phyloP scores from a whole-genome alignment of 192 early-diverging fungal species.

The Jimgerdemannia lactiflua region DNA sequence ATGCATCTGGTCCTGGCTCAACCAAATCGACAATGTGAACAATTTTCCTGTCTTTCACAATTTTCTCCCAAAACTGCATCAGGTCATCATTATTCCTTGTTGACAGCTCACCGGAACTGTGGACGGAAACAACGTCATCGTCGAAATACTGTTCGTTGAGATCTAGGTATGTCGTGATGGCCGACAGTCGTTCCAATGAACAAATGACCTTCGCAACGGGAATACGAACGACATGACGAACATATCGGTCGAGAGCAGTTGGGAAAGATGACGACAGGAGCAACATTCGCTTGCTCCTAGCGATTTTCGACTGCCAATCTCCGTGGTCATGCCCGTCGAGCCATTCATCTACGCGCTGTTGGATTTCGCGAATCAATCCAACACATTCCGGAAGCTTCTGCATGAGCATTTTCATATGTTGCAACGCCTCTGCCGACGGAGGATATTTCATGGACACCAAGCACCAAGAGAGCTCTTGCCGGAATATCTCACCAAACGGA shows the following conservation, averaged over 20 bases:
- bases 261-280: constrained; percentile 13
- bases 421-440: neutral
- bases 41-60: constrained; percentile 2
- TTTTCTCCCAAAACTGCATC: constrained; percentile 10
- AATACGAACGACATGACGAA: constrained; percentile 8
- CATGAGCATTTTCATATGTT: constrained; percentile 1
- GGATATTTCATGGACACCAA: neutral
- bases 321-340: neutral
- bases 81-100: neutral
- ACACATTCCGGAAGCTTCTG: neutral
- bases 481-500: constrained; percentile 12
- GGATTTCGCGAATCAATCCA: neutral
- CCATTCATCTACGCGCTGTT: constrained; percentile 3
- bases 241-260: neutral
- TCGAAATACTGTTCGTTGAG: neutral
- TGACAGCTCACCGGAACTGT: too few relatives aligned
- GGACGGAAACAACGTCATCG: neutral
- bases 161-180: constrained; percentile 3
- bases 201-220: constrained; percentile 11
- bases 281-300: constrained; percentile 9
- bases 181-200: constrained; percentile 3
- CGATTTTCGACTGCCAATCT: constrained; percentile 10
- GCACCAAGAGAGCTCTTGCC: constrained; percentile 16
- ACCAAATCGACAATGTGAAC: neutral
- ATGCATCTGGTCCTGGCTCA: constrained; percentile 14